Percentiles rank a stretch among this genome's conserved stretches.
These are phyloP conservation scores for Zopfia rhizophila DNA, from an alignment of 2,329 filamentous ascomycete species.

Conservation along the genomic window DNA sequence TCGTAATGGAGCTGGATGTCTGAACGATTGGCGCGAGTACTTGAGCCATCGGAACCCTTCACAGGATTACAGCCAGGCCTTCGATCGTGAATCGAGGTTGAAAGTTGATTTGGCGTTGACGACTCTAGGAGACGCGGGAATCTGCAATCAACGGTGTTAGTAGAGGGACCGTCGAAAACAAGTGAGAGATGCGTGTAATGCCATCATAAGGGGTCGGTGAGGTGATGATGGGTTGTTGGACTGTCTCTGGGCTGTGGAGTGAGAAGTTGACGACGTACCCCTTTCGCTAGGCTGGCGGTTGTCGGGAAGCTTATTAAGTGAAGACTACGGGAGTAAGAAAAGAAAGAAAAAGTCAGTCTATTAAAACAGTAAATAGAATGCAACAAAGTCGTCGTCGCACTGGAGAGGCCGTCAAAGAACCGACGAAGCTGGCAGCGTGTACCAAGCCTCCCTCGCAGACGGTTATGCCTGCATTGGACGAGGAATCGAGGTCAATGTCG, in stretches of 20 bases:
- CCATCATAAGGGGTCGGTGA: slow-evolving; percentile 19
- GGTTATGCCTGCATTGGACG: slow-evolving; percentile 53
- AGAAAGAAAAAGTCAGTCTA: slow-evolving; percentile 37
- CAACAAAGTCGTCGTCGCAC: slow-evolving; percentile 40
- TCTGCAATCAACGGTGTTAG: slow-evolving; percentile 33
- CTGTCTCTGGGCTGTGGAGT: slow-evolving; percentile 26
- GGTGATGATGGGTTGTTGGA: slow-evolving; percentile 32
- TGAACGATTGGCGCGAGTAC: slow-evolving; percentile 61
- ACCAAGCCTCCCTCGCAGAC: slow-evolving; percentile 52
- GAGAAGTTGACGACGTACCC: slow-evolving; percentile 37
- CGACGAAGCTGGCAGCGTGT: slow-evolving; percentile 53
- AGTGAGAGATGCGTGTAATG: slow-evolving; percentile 20
- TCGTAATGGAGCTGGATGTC: slow-evolving; percentile 59
- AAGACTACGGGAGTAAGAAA: slow-evolving; percentile 41
- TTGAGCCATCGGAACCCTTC: slow-evolving; percentile 52
- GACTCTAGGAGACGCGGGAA: slow-evolving; percentile 25
- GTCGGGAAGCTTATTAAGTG: slow-evolving; percentile 27
- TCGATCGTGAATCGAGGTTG: slow-evolving; percentile 30
- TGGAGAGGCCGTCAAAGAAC: slow-evolving; percentile 49
- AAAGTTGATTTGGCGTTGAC: slow-evolving; percentile 26
- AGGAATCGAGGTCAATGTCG: slow-evolving; percentile 31
- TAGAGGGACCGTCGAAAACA: slow-evolving; percentile 21
- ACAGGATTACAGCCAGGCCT: slow-evolving; percentile 28
- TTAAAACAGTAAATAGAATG: slow-evolving; percentile 52
- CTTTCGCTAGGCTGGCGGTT: slow-evolving; percentile 28